phyloP scores from a whole-genome alignment of 495 filamentous ascomycete genomes.

The Pyrenula massariospora region DNA sequence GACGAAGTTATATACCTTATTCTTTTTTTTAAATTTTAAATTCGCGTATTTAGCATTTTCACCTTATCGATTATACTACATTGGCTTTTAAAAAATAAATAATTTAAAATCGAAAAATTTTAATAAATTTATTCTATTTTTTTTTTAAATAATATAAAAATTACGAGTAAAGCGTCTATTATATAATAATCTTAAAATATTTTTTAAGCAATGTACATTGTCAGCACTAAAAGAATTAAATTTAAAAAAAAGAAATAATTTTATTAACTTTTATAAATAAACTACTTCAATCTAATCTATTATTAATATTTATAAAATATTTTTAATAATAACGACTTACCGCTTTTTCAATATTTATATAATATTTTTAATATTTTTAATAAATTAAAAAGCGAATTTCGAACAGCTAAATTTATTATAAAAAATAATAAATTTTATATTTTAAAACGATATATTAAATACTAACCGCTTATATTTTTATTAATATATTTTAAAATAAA shows the following conservation, averaged over 20 bases:
- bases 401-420: slow-evolving; percentile 7
- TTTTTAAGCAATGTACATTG: background rate
- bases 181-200: slow-evolving; percentile 5
- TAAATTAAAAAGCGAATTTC: slow-evolving; percentile 9
- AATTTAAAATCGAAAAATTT: background rate
- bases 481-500: slow-evolving; percentile 3
- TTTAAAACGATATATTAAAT: background rate
- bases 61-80: background rate
- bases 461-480: background rate
- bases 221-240: background rate
- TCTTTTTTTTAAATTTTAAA: slow-evolving; percentile 1
- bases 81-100: background rate
- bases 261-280: slow-evolving; percentile 3
- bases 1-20: slow-evolving; percentile 5
- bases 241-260: slow-evolving; percentile 5
- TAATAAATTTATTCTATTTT: slow-evolving; percentile 6
- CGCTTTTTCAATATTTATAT: slow-evolving; percentile 7
- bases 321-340: background rate
- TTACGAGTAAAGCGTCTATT: slow-evolving; percentile 7
- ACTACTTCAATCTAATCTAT: slow-evolving; percentile 2
- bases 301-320: background rate
- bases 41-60: background rate
- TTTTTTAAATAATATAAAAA: slow-evolving; percentile 4
- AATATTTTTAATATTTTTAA: slow-evolving; percentile 10
- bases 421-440: slow-evolving; percentile 10